Conservation (phyloP, 2,329 filamentous ascomycete species). For the Talaromyces rugulosus region DNA sequence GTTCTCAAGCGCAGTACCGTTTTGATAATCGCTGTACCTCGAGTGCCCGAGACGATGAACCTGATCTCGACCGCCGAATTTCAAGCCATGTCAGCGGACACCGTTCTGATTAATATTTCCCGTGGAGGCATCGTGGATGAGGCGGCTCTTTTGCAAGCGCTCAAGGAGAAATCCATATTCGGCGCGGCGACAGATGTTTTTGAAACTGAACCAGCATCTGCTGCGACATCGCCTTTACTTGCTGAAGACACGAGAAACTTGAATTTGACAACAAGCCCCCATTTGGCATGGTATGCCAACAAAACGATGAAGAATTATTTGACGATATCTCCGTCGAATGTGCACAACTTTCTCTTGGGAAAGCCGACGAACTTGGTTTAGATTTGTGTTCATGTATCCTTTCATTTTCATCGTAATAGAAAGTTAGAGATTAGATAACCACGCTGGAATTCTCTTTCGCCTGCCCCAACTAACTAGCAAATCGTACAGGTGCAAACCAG, state of each 20-base stretch:
- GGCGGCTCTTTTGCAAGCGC: slow-evolving; percentile 41
- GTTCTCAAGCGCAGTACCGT: slow-evolving; percentile 27
- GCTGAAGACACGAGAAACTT: slow-evolving; percentile 41
- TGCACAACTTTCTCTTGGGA: slow-evolving; percentile 6
- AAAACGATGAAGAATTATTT: slow-evolving; percentile 41
- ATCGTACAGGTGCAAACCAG: too few relatives aligned
- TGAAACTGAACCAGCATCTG: slow-evolving; percentile 43
- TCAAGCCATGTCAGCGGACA: slow-evolving; percentile 40
- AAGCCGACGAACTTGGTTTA: slow-evolving; percentile 9
- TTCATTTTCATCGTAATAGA: background rate
- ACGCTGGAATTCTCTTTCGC: too few relatives aligned
- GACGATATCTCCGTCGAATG: slow-evolving; percentile 7
- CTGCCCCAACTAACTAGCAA: too few relatives aligned
- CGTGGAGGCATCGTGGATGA: slow-evolving; percentile 52
- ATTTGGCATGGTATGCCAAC: slow-evolving; percentile 52
- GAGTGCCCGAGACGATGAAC: slow-evolving; percentile 28
- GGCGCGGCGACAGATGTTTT: slow-evolving; percentile 53
- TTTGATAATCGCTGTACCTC: slow-evolving; percentile 28
- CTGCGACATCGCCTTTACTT: slow-evolving; percentile 41
- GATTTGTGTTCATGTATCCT: background rate
- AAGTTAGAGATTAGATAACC: background rate
- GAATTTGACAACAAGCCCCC: slow-evolving; percentile 50
- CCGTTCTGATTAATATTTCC: slow-evolving; percentile 47
- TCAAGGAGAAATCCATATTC: slow-evolving; percentile 43
- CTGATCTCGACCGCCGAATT: slow-evolving; percentile 38